These are phyloP conservation scores for Diversispora eburnea DNA, from an alignment of 192 early-diverging fungal species.

Conservation along the genomic window DNA sequence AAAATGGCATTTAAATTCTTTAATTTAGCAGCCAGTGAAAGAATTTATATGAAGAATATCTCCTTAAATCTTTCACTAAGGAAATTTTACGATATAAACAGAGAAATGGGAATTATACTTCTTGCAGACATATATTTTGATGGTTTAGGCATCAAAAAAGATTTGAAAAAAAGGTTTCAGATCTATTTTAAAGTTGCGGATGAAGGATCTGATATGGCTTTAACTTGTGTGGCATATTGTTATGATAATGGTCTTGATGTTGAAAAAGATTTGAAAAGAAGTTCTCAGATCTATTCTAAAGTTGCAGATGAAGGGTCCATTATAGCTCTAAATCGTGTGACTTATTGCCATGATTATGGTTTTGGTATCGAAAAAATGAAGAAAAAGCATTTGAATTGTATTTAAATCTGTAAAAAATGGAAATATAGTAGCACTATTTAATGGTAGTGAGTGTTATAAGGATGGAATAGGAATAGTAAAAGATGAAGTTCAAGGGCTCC, in stretches of 20 bases:
- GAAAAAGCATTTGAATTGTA: conserved; percentile 53
- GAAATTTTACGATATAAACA: too few relatives aligned
- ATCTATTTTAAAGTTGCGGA: too few relatives aligned
- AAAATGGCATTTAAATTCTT: too few relatives aligned
- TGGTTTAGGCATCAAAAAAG: too few relatives aligned
- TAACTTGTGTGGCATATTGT: too few relatives aligned
- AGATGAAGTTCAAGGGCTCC: conserved; percentile 37
- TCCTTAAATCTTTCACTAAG: too few relatives aligned
- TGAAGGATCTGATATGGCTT: too few relatives aligned
- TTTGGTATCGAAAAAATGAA: conserved; percentile 49
- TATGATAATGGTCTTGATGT: background rate
- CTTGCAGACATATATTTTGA: too few relatives aligned
- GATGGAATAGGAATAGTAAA: conserved; percentile 47
- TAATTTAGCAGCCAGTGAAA: too few relatives aligned
- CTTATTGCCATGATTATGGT: conserved; percentile 58
- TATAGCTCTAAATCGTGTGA: conserved; percentile 53
- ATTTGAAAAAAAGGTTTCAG: too few relatives aligned
- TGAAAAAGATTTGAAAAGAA: conserved; percentile 43
- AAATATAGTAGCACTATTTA: conserved; percentile 74
- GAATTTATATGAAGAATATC: too few relatives aligned
- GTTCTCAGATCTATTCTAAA: conserved; percentile 55
- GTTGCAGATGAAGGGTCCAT: conserved; percentile 53
- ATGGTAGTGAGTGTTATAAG: conserved; percentile 52
- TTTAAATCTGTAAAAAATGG: conserved; percentile 58
- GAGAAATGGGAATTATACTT: too few relatives aligned